Conservation (phyloP, 2,329 filamentous ascomycete genomes). For the Neoscytalidium dimidiatum region DNA sequence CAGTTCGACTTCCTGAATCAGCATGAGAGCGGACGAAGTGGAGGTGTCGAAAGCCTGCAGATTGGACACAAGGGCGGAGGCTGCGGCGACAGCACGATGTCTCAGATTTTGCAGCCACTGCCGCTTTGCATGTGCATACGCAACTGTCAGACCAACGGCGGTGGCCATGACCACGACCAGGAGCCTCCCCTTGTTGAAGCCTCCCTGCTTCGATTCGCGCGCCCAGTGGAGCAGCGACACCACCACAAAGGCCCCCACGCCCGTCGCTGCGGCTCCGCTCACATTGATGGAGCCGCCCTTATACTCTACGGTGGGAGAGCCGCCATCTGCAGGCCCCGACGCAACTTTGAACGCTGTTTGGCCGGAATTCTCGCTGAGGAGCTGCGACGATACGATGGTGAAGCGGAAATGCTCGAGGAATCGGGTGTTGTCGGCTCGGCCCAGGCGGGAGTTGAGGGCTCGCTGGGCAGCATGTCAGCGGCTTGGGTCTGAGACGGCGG, state of each 20-base stretch:
- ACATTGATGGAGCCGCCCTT: constrained; percentile 56
- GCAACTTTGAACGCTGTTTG: constrained; percentile 42
- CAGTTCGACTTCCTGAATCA: constrained; percentile 94
- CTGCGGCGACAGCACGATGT: constrained; percentile 70
- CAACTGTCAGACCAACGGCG: constrained; percentile 55
- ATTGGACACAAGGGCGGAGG: constrained; percentile 68
- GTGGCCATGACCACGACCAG: constrained; percentile 52
- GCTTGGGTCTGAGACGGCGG: constrained; percentile 22
- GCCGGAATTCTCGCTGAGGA: constrained; percentile 68
- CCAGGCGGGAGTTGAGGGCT: constrained; percentile 71
- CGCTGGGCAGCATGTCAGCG: constrained; percentile 47
- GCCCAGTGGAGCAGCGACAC: constrained; percentile 74
- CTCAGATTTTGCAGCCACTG: constrained; percentile 81
- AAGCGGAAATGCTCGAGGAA: constrained; percentile 95
- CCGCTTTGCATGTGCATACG: constrained; percentile 72
- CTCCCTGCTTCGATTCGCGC: constrained; percentile 52
- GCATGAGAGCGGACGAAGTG: constrained; percentile 71
- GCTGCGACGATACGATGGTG: constrained; percentile 86
- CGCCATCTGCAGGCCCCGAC: constrained; percentile 30
- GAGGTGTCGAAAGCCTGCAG: constrained; percentile 81
- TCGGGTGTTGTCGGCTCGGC: constrained; percentile 75
- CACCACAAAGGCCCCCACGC: constrained; percentile 60
- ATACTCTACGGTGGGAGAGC: constrained; percentile 33
- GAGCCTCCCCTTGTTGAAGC: constrained; percentile 59
- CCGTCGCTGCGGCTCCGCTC: constrained; percentile 67